Evolutionary conservation across 805 yeast species (phyloP).

Genomic region (Suhomyces kilbournensis): DNA sequence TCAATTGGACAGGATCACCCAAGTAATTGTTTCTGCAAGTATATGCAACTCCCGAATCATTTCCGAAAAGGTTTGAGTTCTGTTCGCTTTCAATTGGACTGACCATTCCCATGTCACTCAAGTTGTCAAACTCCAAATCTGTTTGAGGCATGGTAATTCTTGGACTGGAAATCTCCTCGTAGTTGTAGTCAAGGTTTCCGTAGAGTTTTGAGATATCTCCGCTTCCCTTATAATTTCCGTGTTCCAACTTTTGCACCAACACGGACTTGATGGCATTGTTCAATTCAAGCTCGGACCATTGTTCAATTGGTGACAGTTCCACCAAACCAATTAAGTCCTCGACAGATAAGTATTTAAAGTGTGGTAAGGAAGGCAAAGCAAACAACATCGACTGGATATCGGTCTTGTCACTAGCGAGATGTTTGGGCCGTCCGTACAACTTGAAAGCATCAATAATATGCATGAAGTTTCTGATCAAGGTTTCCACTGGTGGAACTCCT

Average conservation of each 20-base stretch:
- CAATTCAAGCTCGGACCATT: constrained; percentile 32
- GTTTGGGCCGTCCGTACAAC: constrained; percentile 72
- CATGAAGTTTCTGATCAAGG: constrained; percentile 64
- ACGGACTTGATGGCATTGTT: constrained; percentile 19
- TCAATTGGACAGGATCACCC: constrained; percentile 10
- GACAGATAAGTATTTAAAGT: constrained; percentile 50
- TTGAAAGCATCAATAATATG: constrained; percentile 70
- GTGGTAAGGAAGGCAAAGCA: constrained; percentile 74
- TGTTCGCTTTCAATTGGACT: constrained; percentile 9
- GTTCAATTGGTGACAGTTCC: constrained; percentile 16
- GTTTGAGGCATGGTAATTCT: constrained; percentile 3
- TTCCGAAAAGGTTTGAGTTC: constrained; percentile 1
- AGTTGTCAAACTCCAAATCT: constrained; percentile 1
- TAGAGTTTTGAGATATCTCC: constrained; percentile 37
- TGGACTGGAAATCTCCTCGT: constrained; percentile 8
- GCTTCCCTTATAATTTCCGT: constrained; percentile 28
- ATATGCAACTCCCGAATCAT: not conserved
- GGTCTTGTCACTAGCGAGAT: constrained; percentile 68
- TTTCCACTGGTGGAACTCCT: constrained; percentile 69
- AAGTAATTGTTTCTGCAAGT: not conserved
- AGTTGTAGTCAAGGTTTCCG: constrained; percentile 19
- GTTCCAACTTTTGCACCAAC: constrained; percentile 10
- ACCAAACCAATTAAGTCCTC: constrained; percentile 22
- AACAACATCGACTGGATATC: constrained; percentile 65
- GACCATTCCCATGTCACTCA: constrained; percentile 4